Base-by-base conservation (phyloP, 805 yeast genomes). In the Hagleromyces aurorensis region DNA sequence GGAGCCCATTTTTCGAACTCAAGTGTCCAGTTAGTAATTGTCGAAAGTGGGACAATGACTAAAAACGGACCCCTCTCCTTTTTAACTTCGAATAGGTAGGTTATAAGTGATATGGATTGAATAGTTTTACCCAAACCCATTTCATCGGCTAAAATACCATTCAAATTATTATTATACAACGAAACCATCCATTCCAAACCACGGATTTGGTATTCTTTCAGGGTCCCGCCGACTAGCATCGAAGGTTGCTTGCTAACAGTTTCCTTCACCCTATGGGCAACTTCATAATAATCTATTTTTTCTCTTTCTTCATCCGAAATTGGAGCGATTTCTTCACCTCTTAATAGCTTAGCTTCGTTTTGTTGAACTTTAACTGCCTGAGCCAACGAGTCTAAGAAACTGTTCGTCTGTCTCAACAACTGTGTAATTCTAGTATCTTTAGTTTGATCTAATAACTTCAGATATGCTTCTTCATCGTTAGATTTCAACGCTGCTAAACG, bases 131-230 rank as follows among this genome's bases (percentile, higher is more conserved):
- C 99, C 39, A 91, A 67, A 40, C 99, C 99, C 99, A 91, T 91
- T 60, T 91, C 99, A 65, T 91, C 99, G 1, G 99, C 99, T 34
- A 91, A 62, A 42, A 91, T 91, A 66, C 99, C 99, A 54, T 91
- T 91, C 48, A 91, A 69, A 56, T 85, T 94, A 59, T 91, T 91
- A 55, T 91, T 91, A 63, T 72, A 91, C 36, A 91, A 62, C 0
- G 98, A 91, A 3, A 91, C 94, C 98, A 91, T 91, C 99, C 99
- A 91, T 54, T 91, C 96, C 33, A 91, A 66, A 52, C 99, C 99
- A 54, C 81, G 81, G 27, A 91, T 19, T 61, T 91, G 94, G 53
- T 82, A 82, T 46, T 82, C 93, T 52, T 82, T 82, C 50, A 82
- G 63, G 20, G 68, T 66, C 45, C 94, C 94, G 37, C 93, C 93